Conservation (phyloP, 805 yeast species). For the Kazachstania taianensis region DNA sequence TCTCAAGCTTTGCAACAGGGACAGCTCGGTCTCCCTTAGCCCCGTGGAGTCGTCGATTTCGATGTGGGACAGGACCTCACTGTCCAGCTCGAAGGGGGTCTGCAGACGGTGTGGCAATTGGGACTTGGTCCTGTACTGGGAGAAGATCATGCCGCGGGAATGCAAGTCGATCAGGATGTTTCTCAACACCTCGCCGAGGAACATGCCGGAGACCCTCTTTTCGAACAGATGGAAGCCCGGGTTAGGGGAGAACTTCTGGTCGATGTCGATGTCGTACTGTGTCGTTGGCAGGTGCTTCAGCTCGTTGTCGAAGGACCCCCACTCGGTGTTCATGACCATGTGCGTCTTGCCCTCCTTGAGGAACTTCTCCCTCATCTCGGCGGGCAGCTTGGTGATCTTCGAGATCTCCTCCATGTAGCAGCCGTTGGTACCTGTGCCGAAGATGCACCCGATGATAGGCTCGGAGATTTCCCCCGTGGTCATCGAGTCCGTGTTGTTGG, state of each 20-base stretch:
- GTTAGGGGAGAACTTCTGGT: conserved; percentile 59
- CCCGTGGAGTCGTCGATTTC: conserved; percentile 76
- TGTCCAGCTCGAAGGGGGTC: conserved; percentile 68
- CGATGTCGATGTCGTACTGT: conserved; percentile 63
- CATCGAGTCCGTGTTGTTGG: conserved; percentile 37
- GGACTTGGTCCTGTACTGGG: conserved; percentile 36
- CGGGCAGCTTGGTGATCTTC: conserved; percentile 61
- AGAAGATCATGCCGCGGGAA: conserved; percentile 46
- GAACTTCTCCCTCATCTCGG: conserved; percentile 31
- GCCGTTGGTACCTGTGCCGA: conserved; percentile 97
- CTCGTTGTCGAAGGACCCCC: conserved; percentile 95
- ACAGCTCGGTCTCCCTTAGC: conserved; percentile 58
- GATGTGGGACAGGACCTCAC: conserved; percentile 73
- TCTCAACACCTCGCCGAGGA: conserved; percentile 80
- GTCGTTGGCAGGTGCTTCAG: conserved; percentile 68
- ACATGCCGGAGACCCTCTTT: conserved; percentile 87
- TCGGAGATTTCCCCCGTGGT: conserved; percentile 52
- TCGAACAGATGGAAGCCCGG: conserved; percentile 87
- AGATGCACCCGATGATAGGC: conserved; percentile 80
- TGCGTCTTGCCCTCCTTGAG: conserved; percentile 39
- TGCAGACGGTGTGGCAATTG: conserved; percentile 47
- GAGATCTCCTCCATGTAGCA: conserved; percentile 77
- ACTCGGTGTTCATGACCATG: conserved; percentile 91
- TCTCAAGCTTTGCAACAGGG: conserved; percentile 55
- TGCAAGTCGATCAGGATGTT: conserved; percentile 61